Evolutionary conservation across 2,329 filamentous ascomycete genomes (phyloP).

Genomic region (Monilinia vaccinii-corymbosi): DNA sequence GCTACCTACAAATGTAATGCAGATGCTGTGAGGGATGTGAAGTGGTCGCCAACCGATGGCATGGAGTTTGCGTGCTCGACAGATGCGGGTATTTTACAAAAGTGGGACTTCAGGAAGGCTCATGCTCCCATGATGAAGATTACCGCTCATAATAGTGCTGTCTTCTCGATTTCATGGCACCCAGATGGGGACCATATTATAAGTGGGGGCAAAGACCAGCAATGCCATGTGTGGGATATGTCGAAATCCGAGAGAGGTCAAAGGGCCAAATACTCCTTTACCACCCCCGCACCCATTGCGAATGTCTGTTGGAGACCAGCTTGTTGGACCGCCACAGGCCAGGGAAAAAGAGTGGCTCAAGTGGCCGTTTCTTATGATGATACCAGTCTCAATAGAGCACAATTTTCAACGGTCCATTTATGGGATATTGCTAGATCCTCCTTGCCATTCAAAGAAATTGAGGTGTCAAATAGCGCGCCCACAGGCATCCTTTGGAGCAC

Average conservation of each 20-base stretch:
- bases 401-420: slow-evolving; percentile 51
- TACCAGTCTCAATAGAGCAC: slow-evolving; percentile 42
- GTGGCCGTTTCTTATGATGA: slow-evolving; percentile 55
- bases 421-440: slow-evolving; percentile 62
- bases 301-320: slow-evolving; percentile 55
- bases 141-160: slow-evolving; percentile 51
- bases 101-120: slow-evolving; percentile 54
- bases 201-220: slow-evolving; percentile 53
- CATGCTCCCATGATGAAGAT: slow-evolving; percentile 47
- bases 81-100: slow-evolving; percentile 51
- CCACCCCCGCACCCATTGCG: slow-evolving; percentile 50
- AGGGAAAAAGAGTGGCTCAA: slow-evolving; percentile 50
- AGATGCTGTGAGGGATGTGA: slow-evolving; percentile 52
- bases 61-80: slow-evolving; percentile 56
- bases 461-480: slow-evolving; percentile 49
- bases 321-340: slow-evolving; percentile 55
- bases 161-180: slow-evolving; percentile 56
- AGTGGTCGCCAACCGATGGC: slow-evolving; percentile 54
- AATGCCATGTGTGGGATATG: slow-evolving; percentile 58
- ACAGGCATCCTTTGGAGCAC: slow-evolving; percentile 53
- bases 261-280: slow-evolving; percentile 53
- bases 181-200: slow-evolving; percentile 57
- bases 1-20: slow-evolving; percentile 40
- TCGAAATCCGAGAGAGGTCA: slow-evolving; percentile 52
- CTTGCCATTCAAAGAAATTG: slow-evolving; percentile 58